These are phyloP conservation scores for Psilocybe azurescens DNA, from an alignment of 768 basidiomycete species.

Conservation along the genomic window DNA sequence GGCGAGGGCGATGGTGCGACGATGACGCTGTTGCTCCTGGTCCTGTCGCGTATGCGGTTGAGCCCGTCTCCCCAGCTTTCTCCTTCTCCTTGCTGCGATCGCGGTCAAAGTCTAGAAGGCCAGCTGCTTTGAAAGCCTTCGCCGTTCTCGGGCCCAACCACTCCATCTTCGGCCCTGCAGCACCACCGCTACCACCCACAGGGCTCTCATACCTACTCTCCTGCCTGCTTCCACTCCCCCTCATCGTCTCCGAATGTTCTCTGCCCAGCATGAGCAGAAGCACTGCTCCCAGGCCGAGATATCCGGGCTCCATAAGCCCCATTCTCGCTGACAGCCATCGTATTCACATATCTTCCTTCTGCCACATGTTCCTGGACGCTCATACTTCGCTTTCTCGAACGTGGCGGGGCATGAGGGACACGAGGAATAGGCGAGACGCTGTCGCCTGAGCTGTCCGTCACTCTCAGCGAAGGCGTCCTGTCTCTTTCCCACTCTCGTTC, in stretches of 20 bases:
- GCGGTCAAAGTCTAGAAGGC: constrained; percentile 49
- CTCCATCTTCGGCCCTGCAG: constrained; percentile 44
- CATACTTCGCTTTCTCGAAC: constrained; percentile 69
- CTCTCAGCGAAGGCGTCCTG: constrained; percentile 23
- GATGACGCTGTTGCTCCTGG: constrained; percentile 29
- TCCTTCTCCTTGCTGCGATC: constrained; percentile 30
- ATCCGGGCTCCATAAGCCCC: constrained; percentile 16
- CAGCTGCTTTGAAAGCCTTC: constrained; percentile 78
- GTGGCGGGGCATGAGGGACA: constrained; percentile 11
- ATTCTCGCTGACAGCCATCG: constrained; percentile 10
- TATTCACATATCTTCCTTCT: constrained; percentile 11
- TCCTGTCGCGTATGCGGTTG: constrained; percentile 20
- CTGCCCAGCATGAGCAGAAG: constrained; percentile 27
- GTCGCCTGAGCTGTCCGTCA: constrained; percentile 20
- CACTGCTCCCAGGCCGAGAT: constrained; percentile 35
- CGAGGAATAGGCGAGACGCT: constrained; percentile 5
- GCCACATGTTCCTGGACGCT: constrained; percentile 57
- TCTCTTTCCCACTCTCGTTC: constrained; percentile 3
- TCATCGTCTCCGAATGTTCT: constrained; percentile 14
- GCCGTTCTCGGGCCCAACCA: constrained; percentile 76
- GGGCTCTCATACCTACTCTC: constrained; percentile 18
- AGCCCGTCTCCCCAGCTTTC: constrained; percentile 19
- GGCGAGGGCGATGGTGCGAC: constrained; percentile 28
- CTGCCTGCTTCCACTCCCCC: constrained; percentile 9
- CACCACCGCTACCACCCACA: constrained; percentile 19